Base-by-base conservation (phyloP, 176 grass and related monocot species). In the Aegilops bicornis region DNA sequence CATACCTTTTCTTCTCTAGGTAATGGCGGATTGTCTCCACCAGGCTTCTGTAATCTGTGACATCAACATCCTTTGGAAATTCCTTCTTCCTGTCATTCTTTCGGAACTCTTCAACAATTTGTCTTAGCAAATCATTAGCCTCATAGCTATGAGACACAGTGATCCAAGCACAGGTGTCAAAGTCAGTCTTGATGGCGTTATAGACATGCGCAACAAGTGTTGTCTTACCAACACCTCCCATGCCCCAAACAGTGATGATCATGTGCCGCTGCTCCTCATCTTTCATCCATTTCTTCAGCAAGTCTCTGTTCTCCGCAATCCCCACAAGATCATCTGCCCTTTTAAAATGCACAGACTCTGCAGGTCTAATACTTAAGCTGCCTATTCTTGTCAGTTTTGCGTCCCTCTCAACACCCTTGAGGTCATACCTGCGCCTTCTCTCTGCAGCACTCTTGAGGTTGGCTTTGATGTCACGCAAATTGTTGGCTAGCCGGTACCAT, bases 81-180 rank as follows among this genome's bases (percentile, higher is more conserved):
- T 69, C 81, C 32, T 73, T 83, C 81, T 71, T 73, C 29, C 13
- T 61, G 42, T 85, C 72, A 8, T 85, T 75, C 40, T 75, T 85
- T 8, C 42, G 33, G 83, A 85, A 77, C 71, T 85, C 73, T 7
- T 52, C 59, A 19, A 66, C 61, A n/a, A 77, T 77, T 33, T 77
- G 56, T 48, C 61, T 76, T 29, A 77, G 24, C 56, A 85, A 27
- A 52, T 85, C 73, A 85, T 77, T 60, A 11, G 83, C 73, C 33
- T 76, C 73, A 75, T 85, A 85, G 42, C 71, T 77, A 33, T 85
- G 35, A 85, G 83, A 85, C 12, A 85, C 83, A 7, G 83, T 76
- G 60, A 85, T 75, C 83, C 83, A 85, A 76, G 83, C 83, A 77
- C 83, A 85, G 3, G 60, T 76, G 17, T 85, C 83, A 77, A 85